Conservation (phyloP, 306 rosid species). For the Corylus avellana region DNA sequence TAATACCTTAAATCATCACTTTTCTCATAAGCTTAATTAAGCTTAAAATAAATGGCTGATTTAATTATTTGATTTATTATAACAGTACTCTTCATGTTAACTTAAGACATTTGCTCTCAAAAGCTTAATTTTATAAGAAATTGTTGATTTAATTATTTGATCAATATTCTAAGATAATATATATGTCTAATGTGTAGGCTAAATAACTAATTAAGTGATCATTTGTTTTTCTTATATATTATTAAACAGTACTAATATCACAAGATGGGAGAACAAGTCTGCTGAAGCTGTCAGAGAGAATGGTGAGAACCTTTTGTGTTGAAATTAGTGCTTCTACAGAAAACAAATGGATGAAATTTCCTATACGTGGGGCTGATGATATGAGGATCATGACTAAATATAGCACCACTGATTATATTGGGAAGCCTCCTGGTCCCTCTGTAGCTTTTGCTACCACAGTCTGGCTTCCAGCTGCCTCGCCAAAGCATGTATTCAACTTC, state of each 20-base stretch:
- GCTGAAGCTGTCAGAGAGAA: conserved; percentile 50
- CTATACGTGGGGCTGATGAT: conserved; percentile 17
- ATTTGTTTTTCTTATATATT: background rate
- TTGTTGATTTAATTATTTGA: too few species aligned
- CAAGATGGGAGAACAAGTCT: conserved; percentile 43
- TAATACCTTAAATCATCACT: too few species aligned
- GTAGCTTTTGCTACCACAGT: conserved; percentile 42
- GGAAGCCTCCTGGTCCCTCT: conserved; percentile 24
- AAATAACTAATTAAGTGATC: background rate
- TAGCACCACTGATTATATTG: background rate
- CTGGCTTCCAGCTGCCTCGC: conserved; percentile 34
- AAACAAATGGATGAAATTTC: conserved; percentile 42
- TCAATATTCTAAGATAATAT: too few species aligned
- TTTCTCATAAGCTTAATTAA: too few species aligned
- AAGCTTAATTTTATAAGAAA: too few species aligned
- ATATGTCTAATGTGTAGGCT: background rate
- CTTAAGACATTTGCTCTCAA: too few species aligned
- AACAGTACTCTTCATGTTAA: too few species aligned
- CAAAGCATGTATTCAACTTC: conserved; percentile 40
- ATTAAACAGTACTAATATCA: conserved; percentile 9
- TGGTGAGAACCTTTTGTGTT: conserved; percentile 43
- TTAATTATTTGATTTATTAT: too few species aligned
- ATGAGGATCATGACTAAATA: conserved; percentile 28
- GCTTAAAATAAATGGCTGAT: too few species aligned
- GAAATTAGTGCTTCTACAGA: conserved; percentile 25